Base-by-base conservation (phyloP, 2,329 filamentous ascomycete species). In the Thielaviopsis musarum region DNA sequence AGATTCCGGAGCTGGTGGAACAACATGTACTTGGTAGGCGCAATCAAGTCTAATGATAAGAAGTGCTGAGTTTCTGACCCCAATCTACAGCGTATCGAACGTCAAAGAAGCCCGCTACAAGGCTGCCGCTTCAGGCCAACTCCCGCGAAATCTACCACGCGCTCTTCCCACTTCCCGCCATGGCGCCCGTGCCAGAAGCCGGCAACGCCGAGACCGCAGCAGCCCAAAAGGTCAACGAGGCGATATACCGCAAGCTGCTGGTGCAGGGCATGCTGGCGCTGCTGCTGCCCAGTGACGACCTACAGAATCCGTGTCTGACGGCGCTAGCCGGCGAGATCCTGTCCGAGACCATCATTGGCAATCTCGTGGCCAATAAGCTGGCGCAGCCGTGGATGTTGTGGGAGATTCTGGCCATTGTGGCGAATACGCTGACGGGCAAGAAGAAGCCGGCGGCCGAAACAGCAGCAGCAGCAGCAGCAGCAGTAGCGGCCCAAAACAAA, bases 311-410 rank as follows among this genome's bases (percentile, higher is more conserved):
- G 58, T 95, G 88, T 69, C 76, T 97, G 66, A 85, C 87, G 60
- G 80, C 88, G 41, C 76, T 98, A 63, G 85, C 96, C 63, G 83
- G 84, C 59, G 89, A 96, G 71, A 87, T 97, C 64, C 77, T 97
- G 63, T 88, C 90, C 6, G 90, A 96, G 71, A 83, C 95, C 69
- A 88, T 97, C 63, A 77, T 98, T 64, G 88, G 88, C 63, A 90
- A 88, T 65, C 79, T 86, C 61, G 77, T 96, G 66, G 83, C 84
- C 66, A 87, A 85, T 66, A 94, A 86, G 69, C 78, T 87, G 49
- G 89, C 87, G 65, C 85, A 97, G 71, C 87, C 88, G 24, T 94
- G 88, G 88, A 79, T 96, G 67, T 71, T 97, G 64, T 95, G 86
- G 81, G 90, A 95, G 69, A 79, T 82, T 61, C 79, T 95, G 62